Evolutionary conservation across 805 yeast species (phyloP).

Genomic region (Wickerhamiella kazuoi): DNA sequence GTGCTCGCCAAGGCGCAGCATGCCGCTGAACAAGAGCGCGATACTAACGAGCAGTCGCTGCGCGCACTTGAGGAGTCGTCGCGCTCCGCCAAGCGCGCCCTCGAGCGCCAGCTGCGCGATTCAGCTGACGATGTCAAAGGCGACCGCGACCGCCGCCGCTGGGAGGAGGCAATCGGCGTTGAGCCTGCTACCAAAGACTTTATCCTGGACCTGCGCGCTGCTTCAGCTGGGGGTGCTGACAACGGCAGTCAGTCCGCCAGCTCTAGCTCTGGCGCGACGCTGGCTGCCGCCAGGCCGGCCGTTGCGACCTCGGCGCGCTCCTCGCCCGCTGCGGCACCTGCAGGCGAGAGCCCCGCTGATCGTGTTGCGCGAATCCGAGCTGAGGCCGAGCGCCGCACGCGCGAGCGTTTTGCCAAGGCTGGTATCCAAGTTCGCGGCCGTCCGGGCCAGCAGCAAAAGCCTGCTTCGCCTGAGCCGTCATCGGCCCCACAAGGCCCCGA

Average conservation of each 20-base stretch:
- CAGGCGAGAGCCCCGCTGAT: slow-evolving; percentile 14
- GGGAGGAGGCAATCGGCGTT: slow-evolving; percentile 72
- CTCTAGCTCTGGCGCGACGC: slow-evolving; percentile 7
- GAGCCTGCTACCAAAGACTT: slow-evolving; percentile 48
- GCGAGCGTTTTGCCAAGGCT: slow-evolving; percentile 15
- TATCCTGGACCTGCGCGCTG: slow-evolving; percentile 33
- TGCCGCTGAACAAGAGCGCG: slow-evolving; percentile 35
- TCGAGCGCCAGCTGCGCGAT: slow-evolving; percentile 27
- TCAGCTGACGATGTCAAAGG: slow-evolving; percentile 17
- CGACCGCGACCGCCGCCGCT: slow-evolving; percentile 42
- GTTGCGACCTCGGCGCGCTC: slow-evolving; percentile 3
- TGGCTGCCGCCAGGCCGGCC: slow-evolving; percentile 16
- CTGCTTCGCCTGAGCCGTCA: too few relatives aligned
- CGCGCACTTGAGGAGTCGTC: slow-evolving; percentile 59
- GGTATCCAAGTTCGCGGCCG: slow-evolving; percentile 11
- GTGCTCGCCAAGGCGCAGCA: slow-evolving; percentile 35
- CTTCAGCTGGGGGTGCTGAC: background rate
- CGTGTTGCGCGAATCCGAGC: slow-evolving; percentile 17
- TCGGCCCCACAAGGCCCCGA: too few relatives aligned
- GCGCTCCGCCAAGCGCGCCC: slow-evolving; percentile 38
- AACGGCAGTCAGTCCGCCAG: background rate
- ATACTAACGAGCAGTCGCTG: slow-evolving; percentile 40
- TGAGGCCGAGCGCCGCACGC: slow-evolving; percentile 16
- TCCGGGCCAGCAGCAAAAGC: too few relatives aligned
- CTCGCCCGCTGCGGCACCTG: background rate